Evolutionary conservation across 1,284 basidiomycete species (phyloP), one percentile per base, ranked within the genome.

Genomic region (Rhodotorula glutinis): DNA sequence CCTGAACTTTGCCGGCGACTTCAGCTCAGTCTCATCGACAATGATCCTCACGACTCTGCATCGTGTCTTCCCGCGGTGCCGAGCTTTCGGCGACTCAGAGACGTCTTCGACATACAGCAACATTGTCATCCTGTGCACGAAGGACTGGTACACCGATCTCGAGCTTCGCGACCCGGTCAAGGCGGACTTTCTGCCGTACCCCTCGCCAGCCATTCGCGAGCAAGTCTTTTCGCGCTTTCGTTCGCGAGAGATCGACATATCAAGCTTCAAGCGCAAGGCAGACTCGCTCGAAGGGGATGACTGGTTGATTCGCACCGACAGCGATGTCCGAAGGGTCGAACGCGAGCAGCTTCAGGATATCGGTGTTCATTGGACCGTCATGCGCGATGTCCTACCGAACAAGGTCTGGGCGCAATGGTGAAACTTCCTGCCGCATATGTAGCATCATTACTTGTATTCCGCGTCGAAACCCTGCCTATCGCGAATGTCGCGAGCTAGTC

Each of bases 1-100:
- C 16, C 86, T 94, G 74, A 89, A 90, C 76, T 85, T 87, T 77
- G 91, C 86, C 5, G 92, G 92, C 17, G 78, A 82, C 54, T 77
- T 88, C 21, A 80, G 80, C 43, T 88, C 87, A 4, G 80, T 84
- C 55, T 82, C 90, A 0, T 84, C 88, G 0, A 83, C 82, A 61
- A 83, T 88, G 30, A 83, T 95, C 47, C 77, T 89, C 11, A 79
- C 83, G 30, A 95, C 92, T 0, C 78, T 96, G 4, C 78, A 78
- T 81, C 70, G 82, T 77, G 74, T 84, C 76, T 93, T 95, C 77
- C 82, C 60, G 10, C 83, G 85, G 73, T 96, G 92, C 76, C 85
- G 91, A 27, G 87, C 84, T 2, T 92, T 93, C 81, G 86, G 88
- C 70, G 92, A 95, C 77, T 79, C 82, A 23, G 57, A 47, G 58